Evolutionary conservation across 192 early-diverging fungal genomes (phyloP), one percentile per base, ranked within the genome.

Genomic region (Podila horticola): DNA sequence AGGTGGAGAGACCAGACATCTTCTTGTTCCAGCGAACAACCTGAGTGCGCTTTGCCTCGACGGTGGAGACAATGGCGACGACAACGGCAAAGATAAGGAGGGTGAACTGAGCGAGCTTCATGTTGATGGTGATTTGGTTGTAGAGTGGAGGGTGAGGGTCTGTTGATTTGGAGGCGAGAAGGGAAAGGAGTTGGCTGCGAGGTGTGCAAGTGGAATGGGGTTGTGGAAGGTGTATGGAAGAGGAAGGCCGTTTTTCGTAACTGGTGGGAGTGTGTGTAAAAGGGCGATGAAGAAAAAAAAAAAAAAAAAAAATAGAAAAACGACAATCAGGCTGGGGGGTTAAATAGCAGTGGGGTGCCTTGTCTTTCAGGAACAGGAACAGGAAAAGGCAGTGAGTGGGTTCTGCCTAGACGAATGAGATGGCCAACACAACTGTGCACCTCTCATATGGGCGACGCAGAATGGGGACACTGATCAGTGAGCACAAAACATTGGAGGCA

Each of bases 61-160:
- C 71, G n/a, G 68, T n/a, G 12, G 77, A 36, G 59, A 64, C 26
- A 45, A 81, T 38, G 64, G 71, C 77, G 29, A 73, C 26, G 36
- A 69, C 33, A n/a, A 81, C 29, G 58, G 58, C 62, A 45, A 81
- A 45, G 31, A 81, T 22, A 62, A 81, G 77, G 19, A 69, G 33
- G 33, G 77, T 62, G 29, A 81, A 50, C 22, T 73, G 71, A 66
- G 66, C 20, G 67, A 73, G 61, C 71, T 81, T 81, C 77, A 81
- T 81, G 65, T 48, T 73, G 64, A 48, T n/a, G 1, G n/a, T 45
- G 22, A n/a, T 29, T 29, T 49, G 7, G 48, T 28, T 17, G 52
- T 65, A 13, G 41, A 45, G 52, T 52, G 24, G 50, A 52, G 52
- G 13, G 62, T 19, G 50, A 52, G 52, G 13, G 62, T 19, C 34